Conservation (phyloP, 139 green algal genomes). For the Closterium sp. region DNA sequence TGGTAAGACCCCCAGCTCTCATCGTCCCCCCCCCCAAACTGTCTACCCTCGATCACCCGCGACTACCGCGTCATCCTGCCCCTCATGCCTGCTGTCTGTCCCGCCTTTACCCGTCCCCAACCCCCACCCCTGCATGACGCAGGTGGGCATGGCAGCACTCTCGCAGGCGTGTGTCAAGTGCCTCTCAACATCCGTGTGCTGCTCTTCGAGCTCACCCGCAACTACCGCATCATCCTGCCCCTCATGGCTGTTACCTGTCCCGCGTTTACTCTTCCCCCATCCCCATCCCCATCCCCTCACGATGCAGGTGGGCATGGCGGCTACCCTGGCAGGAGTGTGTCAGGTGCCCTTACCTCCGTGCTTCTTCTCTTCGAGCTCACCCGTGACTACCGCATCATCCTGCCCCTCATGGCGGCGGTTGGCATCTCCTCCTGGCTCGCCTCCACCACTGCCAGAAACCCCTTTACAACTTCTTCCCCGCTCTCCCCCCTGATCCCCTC, state of each 20-base stretch:
- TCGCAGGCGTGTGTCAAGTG: neutral
- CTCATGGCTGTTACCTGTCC: no score
- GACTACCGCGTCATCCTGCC: no score
- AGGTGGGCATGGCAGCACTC: neutral
- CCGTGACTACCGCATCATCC: conserved; percentile 76
- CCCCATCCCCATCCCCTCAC: no score
- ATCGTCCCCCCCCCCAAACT: neutral
- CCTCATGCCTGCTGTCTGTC: no score
- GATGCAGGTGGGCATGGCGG: conserved; percentile 75
- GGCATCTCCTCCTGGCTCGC: conserved; percentile 49
- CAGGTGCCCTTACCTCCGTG: conserved; percentile 60
- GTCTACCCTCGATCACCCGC: neutral
- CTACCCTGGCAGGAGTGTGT: conserved; percentile 66
- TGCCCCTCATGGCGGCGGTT: conserved; percentile 73
- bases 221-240: no score
- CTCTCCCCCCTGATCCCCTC: no score
- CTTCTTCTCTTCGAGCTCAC: conserved; percentile 77
- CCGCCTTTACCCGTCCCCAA: no score
- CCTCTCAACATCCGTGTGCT: neutral
- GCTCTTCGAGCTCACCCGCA: neutral
- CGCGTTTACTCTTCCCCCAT: no score
- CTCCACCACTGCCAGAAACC: neutral
- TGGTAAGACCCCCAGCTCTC: conserved; percentile 8
- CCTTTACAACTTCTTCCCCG: neutral
- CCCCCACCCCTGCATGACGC: no score